Evolutionary conservation across 2,329 filamentous ascomycete species (phyloP).

Genomic region (Fonsecaea monophora): DNA sequence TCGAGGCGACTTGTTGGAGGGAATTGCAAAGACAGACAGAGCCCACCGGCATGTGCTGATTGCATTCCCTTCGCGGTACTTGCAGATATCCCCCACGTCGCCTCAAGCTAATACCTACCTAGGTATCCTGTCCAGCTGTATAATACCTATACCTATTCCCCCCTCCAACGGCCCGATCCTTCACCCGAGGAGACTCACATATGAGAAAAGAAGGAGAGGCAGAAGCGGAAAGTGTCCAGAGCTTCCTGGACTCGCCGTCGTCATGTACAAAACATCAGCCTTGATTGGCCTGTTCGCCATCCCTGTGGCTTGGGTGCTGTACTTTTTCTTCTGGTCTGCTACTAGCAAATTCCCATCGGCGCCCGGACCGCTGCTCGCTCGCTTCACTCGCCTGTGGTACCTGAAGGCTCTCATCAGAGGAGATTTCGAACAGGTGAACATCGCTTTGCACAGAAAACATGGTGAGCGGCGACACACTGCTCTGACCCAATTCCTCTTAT

Average conservation of each 20-base stretch:
- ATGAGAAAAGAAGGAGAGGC: not conserved
- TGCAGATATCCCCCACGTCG: not conserved
- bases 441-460: conserved; percentile 48
- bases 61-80: not conserved
- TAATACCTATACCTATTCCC: not conserved
- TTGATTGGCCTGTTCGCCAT: not conserved
- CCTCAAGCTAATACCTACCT: not conserved
- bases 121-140: not conserved
- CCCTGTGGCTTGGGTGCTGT: not conserved
- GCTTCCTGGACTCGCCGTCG: not conserved
- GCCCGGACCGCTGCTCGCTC: conserved; percentile 51
- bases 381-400: conserved; percentile 50
- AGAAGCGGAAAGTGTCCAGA: not conserved
- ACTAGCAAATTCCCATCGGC: conserved; percentile 1
- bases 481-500: not conserved
- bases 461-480: conserved; percentile 39
- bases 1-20: not conserved
- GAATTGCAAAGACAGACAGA: not conserved
- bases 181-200: not conserved
- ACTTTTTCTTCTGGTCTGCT: not conserved
- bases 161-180: not conserved
- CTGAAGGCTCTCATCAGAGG: conserved; percentile 47
- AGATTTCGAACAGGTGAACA: conserved; percentile 46
- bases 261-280: not conserved
- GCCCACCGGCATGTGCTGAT: not conserved